Evolutionary conservation across 179 eudicot genomes (phyloP).

Genomic region (Patellifolia procumbens): DNA sequence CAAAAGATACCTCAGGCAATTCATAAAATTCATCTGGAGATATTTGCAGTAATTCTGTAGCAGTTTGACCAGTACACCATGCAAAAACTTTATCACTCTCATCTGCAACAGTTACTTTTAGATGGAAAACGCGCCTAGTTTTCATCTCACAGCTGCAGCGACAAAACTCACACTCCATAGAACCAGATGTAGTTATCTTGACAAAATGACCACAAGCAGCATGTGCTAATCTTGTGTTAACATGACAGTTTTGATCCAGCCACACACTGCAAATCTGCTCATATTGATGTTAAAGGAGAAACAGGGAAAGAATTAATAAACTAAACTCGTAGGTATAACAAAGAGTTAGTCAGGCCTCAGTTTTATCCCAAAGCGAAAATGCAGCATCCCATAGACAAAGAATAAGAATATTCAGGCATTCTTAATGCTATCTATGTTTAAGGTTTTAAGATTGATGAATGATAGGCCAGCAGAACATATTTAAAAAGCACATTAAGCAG

Average conservation of each 20-base stretch:
- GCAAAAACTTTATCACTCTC: slow-evolving; percentile 67
- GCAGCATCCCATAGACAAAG: slow-evolving; percentile 10
- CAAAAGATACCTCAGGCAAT: too few species aligned
- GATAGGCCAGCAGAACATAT: not conserved
- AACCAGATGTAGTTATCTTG: slow-evolving; percentile 37
- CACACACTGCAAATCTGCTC: slow-evolving; percentile 70
- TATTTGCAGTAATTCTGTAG: too few species aligned
- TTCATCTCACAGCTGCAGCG: slow-evolving; percentile 50
- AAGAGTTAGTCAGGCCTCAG: not conserved
- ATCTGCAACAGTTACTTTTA: slow-evolving; percentile 74
- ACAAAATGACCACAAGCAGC: slow-evolving; percentile 69
- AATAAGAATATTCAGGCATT: not conserved
- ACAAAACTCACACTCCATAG: slow-evolving; percentile 67
- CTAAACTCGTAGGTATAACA: not conserved
- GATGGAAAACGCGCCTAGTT: slow-evolving; percentile 56
- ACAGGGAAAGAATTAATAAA: not conserved
- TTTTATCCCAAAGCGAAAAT: not conserved
- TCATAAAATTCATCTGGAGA: too few species aligned
- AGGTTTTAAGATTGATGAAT: slow-evolving; percentile 7
- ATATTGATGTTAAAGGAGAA: not conserved
- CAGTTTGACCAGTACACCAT: slow-evolving; percentile 49
- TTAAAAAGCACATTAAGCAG: not conserved
- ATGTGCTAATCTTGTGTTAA: slow-evolving; percentile 69
- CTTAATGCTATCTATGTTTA: not conserved
- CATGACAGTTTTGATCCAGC: slow-evolving; percentile 82